Conservation (phyloP, 2,329 filamentous ascomycete species). For the Nemania sp. region DNA sequence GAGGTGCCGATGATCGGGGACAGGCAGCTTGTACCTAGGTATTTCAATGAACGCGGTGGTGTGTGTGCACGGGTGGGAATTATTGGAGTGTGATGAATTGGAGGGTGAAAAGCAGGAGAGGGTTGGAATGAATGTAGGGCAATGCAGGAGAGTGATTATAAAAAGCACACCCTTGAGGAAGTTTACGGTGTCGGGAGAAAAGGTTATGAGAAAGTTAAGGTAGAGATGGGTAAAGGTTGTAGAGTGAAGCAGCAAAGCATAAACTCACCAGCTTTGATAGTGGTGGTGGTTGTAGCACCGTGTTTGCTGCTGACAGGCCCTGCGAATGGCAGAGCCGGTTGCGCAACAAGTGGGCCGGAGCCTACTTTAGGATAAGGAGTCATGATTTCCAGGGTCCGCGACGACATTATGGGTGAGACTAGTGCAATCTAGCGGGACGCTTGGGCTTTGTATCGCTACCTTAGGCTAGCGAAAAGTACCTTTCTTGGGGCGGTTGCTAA, state of each 20-base stretch:
- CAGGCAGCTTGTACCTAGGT: background rate
- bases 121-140: background rate
- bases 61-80: constrained; percentile 1
- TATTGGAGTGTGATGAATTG: background rate
- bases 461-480: background rate
- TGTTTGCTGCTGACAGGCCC: constrained; percentile 12
- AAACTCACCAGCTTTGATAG: constrained; percentile 25
- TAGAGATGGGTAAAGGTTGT: background rate
- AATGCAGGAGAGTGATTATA: background rate
- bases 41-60: constrained; percentile 1
- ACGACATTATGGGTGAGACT: constrained; percentile 14
- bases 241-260: constrained; percentile 18
- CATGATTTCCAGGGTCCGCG: constrained; percentile 26
- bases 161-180: background rate
- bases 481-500: background rate
- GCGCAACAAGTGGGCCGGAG: constrained; percentile 26
- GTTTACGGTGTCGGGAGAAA: background rate
- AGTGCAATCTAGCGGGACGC: background rate
- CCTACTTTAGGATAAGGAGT: constrained; percentile 28
- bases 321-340: constrained; percentile 26
- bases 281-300: constrained; percentile 25
- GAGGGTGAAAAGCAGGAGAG: too few relatives aligned
- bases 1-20: constrained; percentile 29
- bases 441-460: background rate
- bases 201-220: background rate